Evolutionary conservation across 2,329 filamentous ascomycete genomes (phyloP).

Genomic region (Zasmidium citrigriseum): DNA sequence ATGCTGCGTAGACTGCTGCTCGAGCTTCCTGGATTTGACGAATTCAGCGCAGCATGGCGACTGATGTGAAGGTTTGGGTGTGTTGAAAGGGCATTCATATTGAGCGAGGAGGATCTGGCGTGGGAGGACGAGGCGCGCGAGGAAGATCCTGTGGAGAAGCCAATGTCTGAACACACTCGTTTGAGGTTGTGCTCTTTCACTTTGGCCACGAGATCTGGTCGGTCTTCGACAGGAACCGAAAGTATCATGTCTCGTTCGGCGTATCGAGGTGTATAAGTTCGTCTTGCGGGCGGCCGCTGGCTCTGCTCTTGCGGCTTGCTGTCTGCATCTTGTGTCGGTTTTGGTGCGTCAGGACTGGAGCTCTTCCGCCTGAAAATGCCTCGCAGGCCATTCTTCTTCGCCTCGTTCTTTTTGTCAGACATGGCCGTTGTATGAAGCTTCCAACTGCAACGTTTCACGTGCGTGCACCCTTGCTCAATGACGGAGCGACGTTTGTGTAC

Average conservation of each 20-base stretch:
- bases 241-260: constrained; percentile 17
- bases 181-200: not conserved
- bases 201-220: constrained; percentile 11
- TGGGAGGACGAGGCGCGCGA: not conserved
- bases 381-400: not conserved
- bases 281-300: not conserved
- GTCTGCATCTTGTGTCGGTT: not conserved
- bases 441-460: not conserved
- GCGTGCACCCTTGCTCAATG: not conserved
- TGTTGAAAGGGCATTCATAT: not conserved
- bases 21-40: not conserved
- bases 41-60: not conserved
- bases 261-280: constrained; percentile 17
- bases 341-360: not conserved
- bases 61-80: constrained; percentile 2
- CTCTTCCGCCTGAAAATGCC: not conserved
- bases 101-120: not conserved
- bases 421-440: not conserved
- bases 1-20: not conserved
- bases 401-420: constrained; percentile 2
- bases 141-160: constrained; percentile 8
- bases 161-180: constrained; percentile 11
- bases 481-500: not conserved
- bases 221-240: constrained; percentile 12
- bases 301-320: not conserved